Base-by-base conservation (phyloP, 2,329 filamentous ascomycete species). In the Fusarium euwallaceae region DNA sequence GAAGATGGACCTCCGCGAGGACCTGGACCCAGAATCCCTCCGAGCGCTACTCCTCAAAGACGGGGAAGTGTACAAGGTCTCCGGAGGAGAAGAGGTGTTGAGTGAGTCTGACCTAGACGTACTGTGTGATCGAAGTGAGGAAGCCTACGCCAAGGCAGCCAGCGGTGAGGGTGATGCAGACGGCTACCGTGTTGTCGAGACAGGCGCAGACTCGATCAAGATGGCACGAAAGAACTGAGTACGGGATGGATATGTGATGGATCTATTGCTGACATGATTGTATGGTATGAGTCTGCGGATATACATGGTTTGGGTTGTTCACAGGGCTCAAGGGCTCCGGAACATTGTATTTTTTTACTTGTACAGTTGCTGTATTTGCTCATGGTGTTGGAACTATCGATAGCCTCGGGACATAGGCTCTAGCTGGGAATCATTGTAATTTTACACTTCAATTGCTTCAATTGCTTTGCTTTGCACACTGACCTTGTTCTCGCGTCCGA, bases 101-200 rank as follows among this genome's bases (percentile, higher is more conserved):
- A 94, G 90, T 48, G 90, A 97, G 58, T 86, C 89, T 29, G 97
- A 98, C 78, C 79, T 99, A 29, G 88, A 92, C 3, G 91, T 94
- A 4, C 81, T 99, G 62, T 94, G 94, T 53, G 95, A 98, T 83
- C 87, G 95, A 59, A 90, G 87, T 65, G 90, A 92, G 41, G 87
- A 86, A 36, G 91, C 91, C 0, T 92, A 92, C 73, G 89, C 89
- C 43, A 88, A 90, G 65, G 95, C 95, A 2, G 95, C 96, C 69
- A 93, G 91, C 79, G 95, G 95, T 0, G 83, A 94, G 59, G 94
- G 95, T 7, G 89, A 92, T 76, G 91, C 92, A 2, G 92, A 90
- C 60, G 88, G 86, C 0, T 97, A 95, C 80, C 90, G 90, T 80
- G 92, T 95, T 61, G 93, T 98, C 14, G 95, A 96, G 83, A 97